These are phyloP conservation scores for Jackrogersella multiformis DNA, from an alignment of 495 filamentous ascomycete genomes.

Conservation along the genomic window DNA sequence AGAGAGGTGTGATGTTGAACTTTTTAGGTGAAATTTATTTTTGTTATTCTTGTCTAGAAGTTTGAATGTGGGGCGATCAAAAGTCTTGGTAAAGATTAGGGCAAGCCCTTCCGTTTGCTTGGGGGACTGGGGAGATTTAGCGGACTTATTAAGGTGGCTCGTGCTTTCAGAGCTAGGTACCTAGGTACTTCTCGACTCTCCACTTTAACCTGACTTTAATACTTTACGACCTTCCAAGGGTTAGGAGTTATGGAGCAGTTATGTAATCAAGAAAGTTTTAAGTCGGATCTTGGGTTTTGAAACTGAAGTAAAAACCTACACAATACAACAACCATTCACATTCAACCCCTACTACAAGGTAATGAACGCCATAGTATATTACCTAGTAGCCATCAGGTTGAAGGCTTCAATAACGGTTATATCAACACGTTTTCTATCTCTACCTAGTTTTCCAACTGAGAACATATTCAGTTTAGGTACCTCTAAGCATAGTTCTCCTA, in stretches of 20 bases:
- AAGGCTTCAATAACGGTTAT: too few relatives aligned
- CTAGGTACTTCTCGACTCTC: not conserved
- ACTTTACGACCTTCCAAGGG: not conserved
- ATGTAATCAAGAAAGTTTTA: too few relatives aligned
- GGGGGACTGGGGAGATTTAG: not conserved
- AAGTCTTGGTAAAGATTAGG: constrained; percentile 21
- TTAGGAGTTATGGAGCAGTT: not conserved
- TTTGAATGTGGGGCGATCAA: constrained; percentile 10
- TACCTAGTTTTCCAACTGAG: too few relatives aligned
- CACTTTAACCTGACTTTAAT: constrained; percentile 1
- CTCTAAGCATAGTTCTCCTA: not conserved
- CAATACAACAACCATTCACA: too few relatives aligned
- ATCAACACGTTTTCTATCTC: too few relatives aligned
- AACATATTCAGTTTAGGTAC: not conserved
- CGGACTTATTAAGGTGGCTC: not conserved
- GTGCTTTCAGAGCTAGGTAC: not conserved
- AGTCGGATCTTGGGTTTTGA: too few relatives aligned
- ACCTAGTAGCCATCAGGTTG: too few relatives aligned
- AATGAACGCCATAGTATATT: not conserved
- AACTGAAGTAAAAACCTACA: too few relatives aligned
- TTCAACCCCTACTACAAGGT: too few relatives aligned
- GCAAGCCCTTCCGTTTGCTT: constrained; percentile 20
- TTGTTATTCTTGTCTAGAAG: not conserved
- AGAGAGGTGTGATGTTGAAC: constrained; percentile 24
- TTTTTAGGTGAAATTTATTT: constrained; percentile 6